phyloP scores from a whole-genome alignment of 2,329 filamentous ascomycete species.

The Cladosporium sp. region DNA sequence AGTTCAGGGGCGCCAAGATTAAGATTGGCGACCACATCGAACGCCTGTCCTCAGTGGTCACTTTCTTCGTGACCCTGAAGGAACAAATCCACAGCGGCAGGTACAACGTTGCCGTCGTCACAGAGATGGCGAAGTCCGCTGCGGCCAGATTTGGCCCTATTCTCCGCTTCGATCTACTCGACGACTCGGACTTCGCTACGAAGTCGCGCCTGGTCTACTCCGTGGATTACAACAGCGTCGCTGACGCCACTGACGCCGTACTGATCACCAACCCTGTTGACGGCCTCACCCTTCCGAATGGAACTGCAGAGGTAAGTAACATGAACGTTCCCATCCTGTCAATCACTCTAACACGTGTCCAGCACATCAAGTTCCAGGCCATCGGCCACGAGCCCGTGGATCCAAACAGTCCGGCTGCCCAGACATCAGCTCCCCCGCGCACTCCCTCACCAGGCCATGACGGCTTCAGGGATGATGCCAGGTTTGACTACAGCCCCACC shows the following conservation, averaged over 20 bases:
- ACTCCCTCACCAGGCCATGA: neutral
- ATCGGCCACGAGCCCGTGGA: neutral
- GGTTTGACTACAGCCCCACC: slow-evolving; percentile 6
- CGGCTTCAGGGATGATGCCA: neutral
- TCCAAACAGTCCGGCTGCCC: neutral
- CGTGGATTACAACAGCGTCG: slow-evolving; percentile 14
- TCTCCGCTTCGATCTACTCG: neutral
- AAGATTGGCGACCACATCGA: neutral
- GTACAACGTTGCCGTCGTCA: neutral
- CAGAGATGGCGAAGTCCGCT: neutral
- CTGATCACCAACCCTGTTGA: neutral
- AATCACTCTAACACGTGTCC: neutral
- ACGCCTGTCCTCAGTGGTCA: neutral
- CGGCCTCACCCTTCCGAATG: neutral
- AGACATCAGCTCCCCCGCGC: neutral
- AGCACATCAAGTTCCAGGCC: slow-evolving; percentile 1
- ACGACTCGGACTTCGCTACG: neutral
- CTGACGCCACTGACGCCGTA: neutral
- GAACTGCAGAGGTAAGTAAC: neutral
- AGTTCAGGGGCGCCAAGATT: neutral
- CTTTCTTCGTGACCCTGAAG: neutral
- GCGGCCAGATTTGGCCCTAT: slow-evolving; percentile 5
- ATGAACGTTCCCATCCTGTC: neutral
- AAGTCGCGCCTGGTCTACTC: neutral
- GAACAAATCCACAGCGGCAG: too few relatives aligned